phyloP scores from a whole-genome alignment of 441 rosid species.

The Aquilaria agallochum region DNA sequence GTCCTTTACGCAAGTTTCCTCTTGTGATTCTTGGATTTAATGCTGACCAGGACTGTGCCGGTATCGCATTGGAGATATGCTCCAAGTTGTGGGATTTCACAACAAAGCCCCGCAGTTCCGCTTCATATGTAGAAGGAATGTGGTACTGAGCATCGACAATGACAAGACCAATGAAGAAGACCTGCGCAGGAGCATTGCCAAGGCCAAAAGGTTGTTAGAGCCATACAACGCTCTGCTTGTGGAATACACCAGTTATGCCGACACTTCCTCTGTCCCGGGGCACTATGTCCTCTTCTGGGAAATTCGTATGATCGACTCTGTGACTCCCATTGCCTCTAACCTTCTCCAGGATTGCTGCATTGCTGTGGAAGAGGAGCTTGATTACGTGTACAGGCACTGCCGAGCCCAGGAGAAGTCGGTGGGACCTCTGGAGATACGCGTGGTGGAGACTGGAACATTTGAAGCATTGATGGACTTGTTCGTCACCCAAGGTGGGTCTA shows the following conservation, averaged over 20 bases:
- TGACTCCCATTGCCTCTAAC: slow-evolving; percentile 24
- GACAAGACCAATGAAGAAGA: slow-evolving; percentile 97
- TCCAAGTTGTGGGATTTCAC: slow-evolving; percentile 81
- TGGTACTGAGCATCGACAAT: slow-evolving; percentile 77
- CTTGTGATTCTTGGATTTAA: background rate
- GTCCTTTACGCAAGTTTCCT: background rate
- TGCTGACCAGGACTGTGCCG: slow-evolving; percentile 50
- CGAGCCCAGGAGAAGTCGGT: slow-evolving; percentile 63
- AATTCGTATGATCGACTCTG: slow-evolving; percentile 26
- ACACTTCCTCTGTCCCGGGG: slow-evolving; percentile 76
- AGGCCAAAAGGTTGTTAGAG: slow-evolving; percentile 61
- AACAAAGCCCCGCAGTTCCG: slow-evolving; percentile 81
- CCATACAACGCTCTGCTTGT: slow-evolving; percentile 51
- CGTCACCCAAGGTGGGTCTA: slow-evolving; percentile 77
- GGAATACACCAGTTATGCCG: slow-evolving; percentile 89
- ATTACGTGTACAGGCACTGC: slow-evolving; percentile 74
- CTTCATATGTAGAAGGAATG: slow-evolving; percentile 90
- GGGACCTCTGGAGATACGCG: slow-evolving; percentile 80
- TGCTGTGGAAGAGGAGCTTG: slow-evolving; percentile 74
- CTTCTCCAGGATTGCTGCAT: slow-evolving; percentile 68
- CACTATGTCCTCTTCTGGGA: slow-evolving; percentile 94
- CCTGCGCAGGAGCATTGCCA: slow-evolving; percentile 74
- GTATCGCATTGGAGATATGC: slow-evolving; percentile 85
- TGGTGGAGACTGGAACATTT: slow-evolving; percentile 63
- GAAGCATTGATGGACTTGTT: slow-evolving; percentile 75